Evolutionary conservation across 305 asterid genomes (phyloP), one percentile per base, ranked within the genome.

Genomic region (Solanum hybrid): DNA sequence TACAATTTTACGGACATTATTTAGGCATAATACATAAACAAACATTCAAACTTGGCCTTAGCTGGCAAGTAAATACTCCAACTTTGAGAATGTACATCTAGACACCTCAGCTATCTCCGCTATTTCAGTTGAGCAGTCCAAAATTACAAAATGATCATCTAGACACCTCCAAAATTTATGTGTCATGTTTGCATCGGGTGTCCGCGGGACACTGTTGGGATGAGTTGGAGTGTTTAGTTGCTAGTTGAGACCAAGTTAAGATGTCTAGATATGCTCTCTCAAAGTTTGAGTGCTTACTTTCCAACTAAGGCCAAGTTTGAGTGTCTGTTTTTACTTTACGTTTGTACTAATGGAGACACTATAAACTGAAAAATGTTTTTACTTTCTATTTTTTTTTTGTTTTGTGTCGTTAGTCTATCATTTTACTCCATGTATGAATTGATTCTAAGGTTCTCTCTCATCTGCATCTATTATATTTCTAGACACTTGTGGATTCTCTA

Each of bases 401-500:
- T 22, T 84, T 32, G 15, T 32, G 33, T 86, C 22, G 33, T 86
- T 57, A 51, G 20, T 31, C 41, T 57, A 72, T 57, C 37, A 32
- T 61, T 61, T 86, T 22, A 84, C 51, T 61, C 51, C 45, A 80
- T 61, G 13, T 85, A 12, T 85, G 78, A 32, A 32, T 65, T 61
- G 78, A 86, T 86, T 65, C 78, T 61, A 33, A 86, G 51, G 78
- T 61, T 32, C 51, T 86, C 76, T 61, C 33, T 57, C 51, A 32
- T 86, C 88, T 86, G 88, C 88, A 31, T 86, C 7, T 86, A 57
- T 86, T 22, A 34, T 77, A 89, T 91, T 37, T 93, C 83, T 81
- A 96, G 99, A 92, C 38, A 51, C 96, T 96, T 70, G 93, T 94
- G 94, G 94, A 95, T 91, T 91, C 95, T 93, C 93, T 96, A 90